Evolutionary conservation across 2,329 filamentous ascomycete genomes (phyloP).

Genomic region (Annulohypoxylon truncatum): DNA sequence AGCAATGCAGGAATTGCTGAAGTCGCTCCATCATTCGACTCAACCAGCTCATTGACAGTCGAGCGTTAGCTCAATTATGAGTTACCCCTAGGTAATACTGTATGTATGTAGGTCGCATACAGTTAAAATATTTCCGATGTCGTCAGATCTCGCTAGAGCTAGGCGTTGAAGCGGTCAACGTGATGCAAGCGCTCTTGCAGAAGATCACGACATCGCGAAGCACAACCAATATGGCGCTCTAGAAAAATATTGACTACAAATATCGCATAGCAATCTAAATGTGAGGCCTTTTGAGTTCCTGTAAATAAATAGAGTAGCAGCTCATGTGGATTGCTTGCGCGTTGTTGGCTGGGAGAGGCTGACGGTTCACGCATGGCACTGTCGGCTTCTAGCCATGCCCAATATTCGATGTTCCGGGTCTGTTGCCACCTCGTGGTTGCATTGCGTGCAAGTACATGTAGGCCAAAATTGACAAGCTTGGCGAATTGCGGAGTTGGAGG

Average conservation of each 20-base stretch:
- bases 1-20: conserved; percentile 28
- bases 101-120: background rate
- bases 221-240: conserved; percentile 8
- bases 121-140: conserved; percentile 8
- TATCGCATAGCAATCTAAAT: conserved; percentile 13
- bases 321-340: conserved; percentile 36
- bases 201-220: conserved; percentile 12
- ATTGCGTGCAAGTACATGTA: conserved; percentile 36
- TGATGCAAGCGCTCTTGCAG: conserved; percentile 10
- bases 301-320: conserved; percentile 32
- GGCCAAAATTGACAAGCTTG: conserved; percentile 33
- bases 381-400: conserved; percentile 29
- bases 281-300: conserved; percentile 7
- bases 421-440: conserved; percentile 33
- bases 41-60: conserved; percentile 1
- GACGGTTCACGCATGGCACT: conserved; percentile 25
- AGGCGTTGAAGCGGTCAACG: conserved; percentile 8
- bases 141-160: conserved; percentile 30
- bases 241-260: conserved; percentile 9
- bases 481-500: conserved; percentile 41
- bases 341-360: conserved; percentile 27
- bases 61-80: background rate
- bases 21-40: conserved; percentile 19
- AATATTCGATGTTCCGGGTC: conserved; percentile 29
- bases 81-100: background rate